Evolutionary conservation across 1,139 yeast genomes (phyloP).

Genomic region (Protomyces inouyei): DNA sequence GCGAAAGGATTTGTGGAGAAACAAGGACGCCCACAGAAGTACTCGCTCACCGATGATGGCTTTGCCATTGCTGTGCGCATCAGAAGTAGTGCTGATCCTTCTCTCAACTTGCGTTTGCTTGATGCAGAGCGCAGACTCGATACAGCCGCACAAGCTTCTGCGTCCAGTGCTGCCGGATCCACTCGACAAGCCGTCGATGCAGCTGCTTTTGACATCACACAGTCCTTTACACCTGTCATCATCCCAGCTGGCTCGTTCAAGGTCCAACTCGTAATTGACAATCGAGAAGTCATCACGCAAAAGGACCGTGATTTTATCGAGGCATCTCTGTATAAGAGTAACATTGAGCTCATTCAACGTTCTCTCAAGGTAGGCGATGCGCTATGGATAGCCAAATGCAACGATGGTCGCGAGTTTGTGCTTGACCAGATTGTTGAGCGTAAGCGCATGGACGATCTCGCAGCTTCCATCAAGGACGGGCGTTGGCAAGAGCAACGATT

Average conservation of each 20-base stretch:
- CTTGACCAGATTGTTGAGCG: constrained; percentile 81
- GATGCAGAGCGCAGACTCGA: constrained; percentile 2
- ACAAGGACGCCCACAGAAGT: constrained; percentile 58
- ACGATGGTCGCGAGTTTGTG: constrained; percentile 58
- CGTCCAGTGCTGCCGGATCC: neutral
- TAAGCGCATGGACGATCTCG: constrained; percentile 81
- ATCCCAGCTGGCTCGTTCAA: constrained; percentile 47
- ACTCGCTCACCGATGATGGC: constrained; percentile 71
- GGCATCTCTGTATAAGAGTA: constrained; percentile 48
- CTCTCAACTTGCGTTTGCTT: neutral
- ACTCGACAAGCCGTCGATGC: too few species aligned
- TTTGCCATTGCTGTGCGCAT: constrained; percentile 50
- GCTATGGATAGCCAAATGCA: constrained; percentile 76
- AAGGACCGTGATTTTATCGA: constrained; percentile 62
- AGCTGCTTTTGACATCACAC: neutral
- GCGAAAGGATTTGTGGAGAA: constrained; percentile 58
- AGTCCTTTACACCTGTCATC: constrained; percentile 6
- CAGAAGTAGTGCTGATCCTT: constrained; percentile 24
- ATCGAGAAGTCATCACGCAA: constrained; percentile 64
- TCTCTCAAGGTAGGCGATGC: constrained; percentile 80
- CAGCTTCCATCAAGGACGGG: constrained; percentile 77
- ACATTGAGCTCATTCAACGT: constrained; percentile 52
- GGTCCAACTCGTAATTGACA: constrained; percentile 65
- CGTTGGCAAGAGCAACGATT: constrained; percentile 75
- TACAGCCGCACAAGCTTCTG: neutral